phyloP scores from a whole-genome alignment of 805 yeast genomes.

The Myxozyma monticola region DNA sequence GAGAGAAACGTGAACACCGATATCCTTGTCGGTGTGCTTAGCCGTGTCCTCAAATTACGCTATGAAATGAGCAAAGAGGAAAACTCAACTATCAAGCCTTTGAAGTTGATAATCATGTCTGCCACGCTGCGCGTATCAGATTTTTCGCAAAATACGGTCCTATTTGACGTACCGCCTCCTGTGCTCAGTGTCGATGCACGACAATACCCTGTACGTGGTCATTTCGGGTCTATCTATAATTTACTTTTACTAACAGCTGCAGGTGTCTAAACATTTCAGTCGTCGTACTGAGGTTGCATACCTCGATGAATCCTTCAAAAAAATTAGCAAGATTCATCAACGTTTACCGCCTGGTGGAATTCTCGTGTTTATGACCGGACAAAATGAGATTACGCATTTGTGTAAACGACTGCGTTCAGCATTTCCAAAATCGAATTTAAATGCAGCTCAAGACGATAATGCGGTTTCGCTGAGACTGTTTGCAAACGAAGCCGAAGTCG shows the following conservation, averaged over 20 bases:
- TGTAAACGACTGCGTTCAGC: slow-evolving; percentile 68
- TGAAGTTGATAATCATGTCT: slow-evolving; percentile 91
- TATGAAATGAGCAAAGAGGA: slow-evolving; percentile 40
- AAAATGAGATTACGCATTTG: slow-evolving; percentile 78
- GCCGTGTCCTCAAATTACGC: slow-evolving; percentile 79
- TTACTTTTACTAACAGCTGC: neutral
- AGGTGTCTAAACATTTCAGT: slow-evolving; percentile 84
- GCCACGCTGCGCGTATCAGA: slow-evolving; percentile 94
- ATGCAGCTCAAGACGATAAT: slow-evolving; percentile 35
- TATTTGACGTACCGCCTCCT: slow-evolving; percentile 79
- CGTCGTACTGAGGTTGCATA: slow-evolving; percentile 75
- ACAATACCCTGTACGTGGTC: slow-evolving; percentile 62
- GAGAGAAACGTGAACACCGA: slow-evolving; percentile 96
- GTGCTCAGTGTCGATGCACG: slow-evolving; percentile 86
- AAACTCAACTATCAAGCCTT: slow-evolving; percentile 53
- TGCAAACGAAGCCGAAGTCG: slow-evolving; percentile 45
- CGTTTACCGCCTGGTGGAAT: slow-evolving; percentile 92
- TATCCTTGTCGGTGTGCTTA: slow-evolving; percentile 89
- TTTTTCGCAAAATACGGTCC: slow-evolving; percentile 73
- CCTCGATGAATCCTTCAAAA: slow-evolving; percentile 80
- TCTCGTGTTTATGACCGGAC: slow-evolving; percentile 89
- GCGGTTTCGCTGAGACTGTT: slow-evolving; percentile 24
- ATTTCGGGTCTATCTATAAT: neutral
- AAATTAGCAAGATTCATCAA: slow-evolving; percentile 82
- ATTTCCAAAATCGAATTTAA: slow-evolving; percentile 53